Percentiles rank a stretch among this genome's conserved stretches.
Conservation (phyloP, 1,284 basidiomycete species). For the Binderoboletus segoi region DNA sequence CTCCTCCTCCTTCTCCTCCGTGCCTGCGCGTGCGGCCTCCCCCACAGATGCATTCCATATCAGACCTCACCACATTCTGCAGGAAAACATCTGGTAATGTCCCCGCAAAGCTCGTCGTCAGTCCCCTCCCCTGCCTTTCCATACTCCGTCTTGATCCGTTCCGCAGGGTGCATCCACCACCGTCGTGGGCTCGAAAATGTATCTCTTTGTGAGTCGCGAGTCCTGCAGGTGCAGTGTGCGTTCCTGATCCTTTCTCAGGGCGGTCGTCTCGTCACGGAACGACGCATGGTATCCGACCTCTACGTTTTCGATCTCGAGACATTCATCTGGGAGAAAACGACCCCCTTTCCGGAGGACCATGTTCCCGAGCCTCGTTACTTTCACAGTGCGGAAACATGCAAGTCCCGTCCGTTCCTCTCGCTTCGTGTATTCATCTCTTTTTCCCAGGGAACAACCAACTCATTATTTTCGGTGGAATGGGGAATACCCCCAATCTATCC, state of each 20-base stretch:
- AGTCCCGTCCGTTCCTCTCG: constrained; percentile 32
- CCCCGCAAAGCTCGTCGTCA: constrained; percentile 84
- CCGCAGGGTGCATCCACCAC: constrained; percentile 80
- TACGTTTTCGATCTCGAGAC: constrained; percentile 84
- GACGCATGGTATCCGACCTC: constrained; percentile 86
- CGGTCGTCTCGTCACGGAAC: constrained; percentile 82
- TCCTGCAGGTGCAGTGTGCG: background rate
- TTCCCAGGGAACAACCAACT: constrained; percentile 80
- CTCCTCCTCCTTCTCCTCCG: background rate
- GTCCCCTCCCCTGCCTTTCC: constrained; percentile 33
- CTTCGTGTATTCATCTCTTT: constrained; percentile 15
- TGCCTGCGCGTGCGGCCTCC: constrained; percentile 1
- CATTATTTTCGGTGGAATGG: constrained; percentile 93
- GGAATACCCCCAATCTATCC: constrained; percentile 66
- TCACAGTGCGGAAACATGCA: constrained; percentile 88
- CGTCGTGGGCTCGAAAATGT: constrained; percentile 81
- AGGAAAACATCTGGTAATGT: constrained; percentile 84
- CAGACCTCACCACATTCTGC: constrained; percentile 85
- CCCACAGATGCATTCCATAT: constrained; percentile 70
- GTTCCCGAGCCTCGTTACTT: constrained; percentile 84
- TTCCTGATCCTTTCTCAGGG: constrained; percentile 51
- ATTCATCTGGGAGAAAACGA: constrained; percentile 75
- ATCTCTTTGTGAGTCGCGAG: constrained; percentile 69
- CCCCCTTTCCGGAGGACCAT: constrained; percentile 64
- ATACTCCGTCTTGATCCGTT: background rate